A percentile compares a stretch with the other conserved stretches of the same genome.
These are phyloP conservation scores for Kluyveromyces lactis DNA, from an alignment of 805 yeast species.

Conservation along the genomic window DNA sequence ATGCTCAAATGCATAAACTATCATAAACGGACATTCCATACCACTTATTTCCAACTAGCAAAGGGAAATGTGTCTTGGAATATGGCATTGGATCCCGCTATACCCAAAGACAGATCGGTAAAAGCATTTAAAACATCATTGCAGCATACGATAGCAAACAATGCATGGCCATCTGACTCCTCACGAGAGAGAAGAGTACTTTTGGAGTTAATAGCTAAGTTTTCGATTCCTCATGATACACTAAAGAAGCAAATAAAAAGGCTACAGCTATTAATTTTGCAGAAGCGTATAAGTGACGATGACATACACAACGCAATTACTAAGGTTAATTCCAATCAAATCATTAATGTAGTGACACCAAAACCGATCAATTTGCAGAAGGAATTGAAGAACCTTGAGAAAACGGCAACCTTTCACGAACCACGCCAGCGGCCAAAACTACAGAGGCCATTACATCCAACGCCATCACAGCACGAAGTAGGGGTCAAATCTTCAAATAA, in stretches of 20 bases:
- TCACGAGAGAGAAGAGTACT: conserved; percentile 6
- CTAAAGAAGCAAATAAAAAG: conserved; percentile 7
- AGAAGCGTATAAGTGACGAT: conserved; percentile 12
- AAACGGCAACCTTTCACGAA: not conserved
- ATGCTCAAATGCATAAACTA: too few species aligned
- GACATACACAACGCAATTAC: conserved; percentile 10
- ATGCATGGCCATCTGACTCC: conserved; percentile 2
- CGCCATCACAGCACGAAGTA: not conserved
- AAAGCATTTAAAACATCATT: conserved; percentile 9
- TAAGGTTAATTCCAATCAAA: conserved; percentile 2
- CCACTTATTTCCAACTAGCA: not conserved
- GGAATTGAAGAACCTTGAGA: conserved; percentile 6
- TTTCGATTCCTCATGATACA: conserved; percentile 1
- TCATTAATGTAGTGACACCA: conserved; percentile 12
- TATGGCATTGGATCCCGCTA: conserved; percentile 7
- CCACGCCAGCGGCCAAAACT: not conserved
- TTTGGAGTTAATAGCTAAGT: conserved; percentile 1
- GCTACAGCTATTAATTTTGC: conserved; percentile 11
- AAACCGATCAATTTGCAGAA: conserved; percentile 4
- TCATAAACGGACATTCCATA: not conserved
- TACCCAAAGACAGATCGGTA: conserved; percentile 7
- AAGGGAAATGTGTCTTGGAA: conserved; percentile 7
- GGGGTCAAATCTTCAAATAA: not conserved
- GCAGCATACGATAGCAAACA: conserved; percentile 2
- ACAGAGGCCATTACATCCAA: not conserved